Evolutionary conservation across 2,329 filamentous ascomycete genomes (phyloP), one percentile per base, ranked within the genome.

Genomic region (Cladosporium oxysporum): DNA sequence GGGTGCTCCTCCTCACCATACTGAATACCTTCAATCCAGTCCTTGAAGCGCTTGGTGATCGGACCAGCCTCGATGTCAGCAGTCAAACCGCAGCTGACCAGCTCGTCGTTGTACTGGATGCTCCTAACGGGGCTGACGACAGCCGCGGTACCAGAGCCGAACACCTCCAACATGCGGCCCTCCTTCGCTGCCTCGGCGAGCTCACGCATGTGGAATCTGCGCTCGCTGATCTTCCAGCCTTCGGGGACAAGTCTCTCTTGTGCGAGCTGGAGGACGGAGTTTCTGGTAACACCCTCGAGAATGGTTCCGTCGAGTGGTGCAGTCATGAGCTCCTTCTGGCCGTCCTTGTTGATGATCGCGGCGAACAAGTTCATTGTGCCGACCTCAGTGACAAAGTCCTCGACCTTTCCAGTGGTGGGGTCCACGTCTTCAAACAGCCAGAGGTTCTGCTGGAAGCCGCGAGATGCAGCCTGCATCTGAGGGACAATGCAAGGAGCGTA

Each of bases 401-500:
- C 92, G 58, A 72, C n/a, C 57, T 72, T 67, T 12, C 76, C 76
- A 5, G 72, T 73, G 55, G 69, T 70, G 8, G 71, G 69, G 60
- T 75, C 75, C 6, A 72, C 58, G 76, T 96, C 90, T 52, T 93
- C 93, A 76, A 98, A 99, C 35, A 99, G 83, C 95, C 95, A 99
- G 63, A 99, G 85, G 81, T 98, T 99, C 83, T 99, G 95, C 82
- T 98, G 94, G 85, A 93, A 97, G 26, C 95, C 95, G 65, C 93
- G 88, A 79, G 89, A 91, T 55, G 93, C 92, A 50, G 95, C 95
- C 80, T 97, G 88, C 74, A 95, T 87, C 82, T 99, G 95, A 21
- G 95, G 95, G n/a, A 98, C 84, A 74, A 99, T 94, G 83, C 95
- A 98, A 6, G 95, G 95, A n/a, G 95, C 95, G 79, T 99, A 99